Evolutionary conservation across 129 eudicot species (phyloP).

Genomic region (Kitagawia praeruptora): DNA sequence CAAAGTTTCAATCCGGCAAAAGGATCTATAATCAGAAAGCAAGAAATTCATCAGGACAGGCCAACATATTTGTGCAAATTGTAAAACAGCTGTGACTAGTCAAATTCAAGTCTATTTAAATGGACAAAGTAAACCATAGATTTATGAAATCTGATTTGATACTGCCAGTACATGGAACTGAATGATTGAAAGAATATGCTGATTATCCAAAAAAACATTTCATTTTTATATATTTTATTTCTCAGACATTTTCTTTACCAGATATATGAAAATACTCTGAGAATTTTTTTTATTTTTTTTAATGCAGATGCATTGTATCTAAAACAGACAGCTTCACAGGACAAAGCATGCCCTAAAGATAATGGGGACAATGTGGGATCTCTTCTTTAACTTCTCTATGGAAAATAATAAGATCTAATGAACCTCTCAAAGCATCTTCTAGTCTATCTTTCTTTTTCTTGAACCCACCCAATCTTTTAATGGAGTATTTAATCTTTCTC

Average conservation of each 20-base stretch:
- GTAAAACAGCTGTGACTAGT: not conserved
- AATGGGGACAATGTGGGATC: slow-evolving; percentile 31
- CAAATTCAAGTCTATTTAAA: not conserved
- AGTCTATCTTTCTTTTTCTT: not conserved
- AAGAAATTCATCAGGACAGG: too few relatives aligned
- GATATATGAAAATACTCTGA: not conserved
- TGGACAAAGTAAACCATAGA: not conserved
- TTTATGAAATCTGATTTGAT: not conserved
- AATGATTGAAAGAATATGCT: not conserved
- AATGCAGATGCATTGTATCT: slow-evolving; percentile 29
- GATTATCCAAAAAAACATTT: not conserved
- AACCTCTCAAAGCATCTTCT: slow-evolving; percentile 23
- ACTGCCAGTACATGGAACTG: not conserved
- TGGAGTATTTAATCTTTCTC: slow-evolving; percentile 5
- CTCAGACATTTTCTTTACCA: not conserved
- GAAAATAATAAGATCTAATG: slow-evolving; percentile 18
- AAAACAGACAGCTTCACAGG: slow-evolving; percentile 36
- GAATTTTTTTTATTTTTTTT: not conserved
- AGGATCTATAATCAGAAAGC: too few relatives aligned
- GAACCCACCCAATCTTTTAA: slow-evolving; percentile 7
- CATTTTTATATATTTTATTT: not conserved
- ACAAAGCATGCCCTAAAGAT: slow-evolving; percentile 21
- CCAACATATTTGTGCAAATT: not conserved
- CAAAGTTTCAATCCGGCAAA: too few relatives aligned
- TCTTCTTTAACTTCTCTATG: slow-evolving; percentile 8